Evolutionary conservation across 257 asterid species (phyloP).

Genomic region (Salvia splendens): DNA sequence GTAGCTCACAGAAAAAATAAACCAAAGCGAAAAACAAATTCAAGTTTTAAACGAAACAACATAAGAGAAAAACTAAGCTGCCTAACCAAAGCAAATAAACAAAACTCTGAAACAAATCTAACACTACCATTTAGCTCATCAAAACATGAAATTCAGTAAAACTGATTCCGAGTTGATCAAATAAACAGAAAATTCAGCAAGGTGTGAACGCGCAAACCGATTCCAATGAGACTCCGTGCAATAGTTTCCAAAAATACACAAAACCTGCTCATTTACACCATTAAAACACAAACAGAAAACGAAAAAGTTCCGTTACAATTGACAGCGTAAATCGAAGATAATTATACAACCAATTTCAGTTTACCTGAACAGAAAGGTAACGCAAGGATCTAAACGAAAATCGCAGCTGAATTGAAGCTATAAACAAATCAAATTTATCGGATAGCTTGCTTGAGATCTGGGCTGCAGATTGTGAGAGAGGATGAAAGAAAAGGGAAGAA

Average conservation of each 20-base stretch:
- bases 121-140: neutral
- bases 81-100: neutral
- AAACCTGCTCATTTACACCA: constrained; percentile 4
- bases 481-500: constrained; percentile 6
- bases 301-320: neutral
- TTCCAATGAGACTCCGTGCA: neutral
- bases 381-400: constrained; percentile 23
- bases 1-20: neutral
- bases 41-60: constrained; percentile 10
- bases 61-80: constrained; percentile 8
- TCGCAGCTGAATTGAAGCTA: constrained; percentile 23
- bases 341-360: neutral
- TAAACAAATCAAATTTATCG: neutral
- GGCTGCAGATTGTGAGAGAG: constrained; percentile 29
- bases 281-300: neutral
- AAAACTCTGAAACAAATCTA: constrained; percentile 10
- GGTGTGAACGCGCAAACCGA: constrained; percentile 7
- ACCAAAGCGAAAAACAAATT: neutral
- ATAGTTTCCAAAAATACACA: constrained; percentile 8
- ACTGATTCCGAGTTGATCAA: constrained; percentile 9
- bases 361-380: constrained; percentile 29
- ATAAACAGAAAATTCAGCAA: constrained; percentile 14
- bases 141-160: constrained; percentile 17
- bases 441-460: constrained; percentile 26
- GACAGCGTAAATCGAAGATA: constrained; percentile 9